phyloP scores from a whole-genome alignment of 2,329 filamentous ascomycete species.

The Hortaea sp. region DNA sequence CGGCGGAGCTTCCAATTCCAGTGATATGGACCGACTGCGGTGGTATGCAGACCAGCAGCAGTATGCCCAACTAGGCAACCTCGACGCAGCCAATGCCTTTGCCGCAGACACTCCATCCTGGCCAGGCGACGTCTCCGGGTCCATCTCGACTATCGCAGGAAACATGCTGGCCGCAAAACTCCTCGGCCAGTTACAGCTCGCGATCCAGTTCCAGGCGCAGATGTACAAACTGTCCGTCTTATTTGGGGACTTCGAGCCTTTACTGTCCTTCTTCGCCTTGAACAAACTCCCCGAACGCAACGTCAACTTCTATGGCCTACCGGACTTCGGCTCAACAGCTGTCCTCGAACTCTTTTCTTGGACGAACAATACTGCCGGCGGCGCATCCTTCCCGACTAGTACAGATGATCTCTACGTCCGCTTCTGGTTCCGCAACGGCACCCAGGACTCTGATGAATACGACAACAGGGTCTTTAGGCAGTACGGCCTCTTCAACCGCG shows the following conservation, averaged over 20 bases:
- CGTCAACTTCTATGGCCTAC: conserved; percentile 40
- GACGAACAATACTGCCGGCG: conserved; percentile 17
- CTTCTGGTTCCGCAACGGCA: conserved; percentile 49
- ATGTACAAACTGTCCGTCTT: conserved; percentile 28
- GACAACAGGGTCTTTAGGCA: conserved; percentile 21
- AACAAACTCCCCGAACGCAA: conserved; percentile 29
- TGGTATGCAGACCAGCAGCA: conserved; percentile 40
- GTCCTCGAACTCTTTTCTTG: conserved; percentile 44
- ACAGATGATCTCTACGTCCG: conserved; percentile 42
- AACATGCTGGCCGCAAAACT: conserved; percentile 26
- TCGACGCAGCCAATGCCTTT: conserved; percentile 22
- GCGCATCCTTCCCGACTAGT: conserved; percentile 26
- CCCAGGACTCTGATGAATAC: conserved; percentile 19
- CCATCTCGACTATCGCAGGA: conserved; percentile 30
- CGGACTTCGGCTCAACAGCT: conserved; percentile 38
- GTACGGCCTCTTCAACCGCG: conserved; percentile 43
- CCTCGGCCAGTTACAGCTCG: conserved; percentile 22
- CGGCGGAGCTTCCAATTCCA: conserved; percentile 10
- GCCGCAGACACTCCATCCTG: conserved; percentile 11
- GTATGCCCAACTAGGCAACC: conserved; percentile 36
- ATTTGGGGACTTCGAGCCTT: conserved; percentile 41
- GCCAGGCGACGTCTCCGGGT: conserved; percentile 22
- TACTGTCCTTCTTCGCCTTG: conserved; percentile 42
- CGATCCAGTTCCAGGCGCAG: conserved; percentile 18
- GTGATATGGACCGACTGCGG: conserved; percentile 23